Percentiles rank a stretch among this genome's conserved stretches.
These are phyloP conservation scores for Arabidopsis lyrata DNA, from an alignment of 441 rosid genomes.

Conservation along the genomic window DNA sequence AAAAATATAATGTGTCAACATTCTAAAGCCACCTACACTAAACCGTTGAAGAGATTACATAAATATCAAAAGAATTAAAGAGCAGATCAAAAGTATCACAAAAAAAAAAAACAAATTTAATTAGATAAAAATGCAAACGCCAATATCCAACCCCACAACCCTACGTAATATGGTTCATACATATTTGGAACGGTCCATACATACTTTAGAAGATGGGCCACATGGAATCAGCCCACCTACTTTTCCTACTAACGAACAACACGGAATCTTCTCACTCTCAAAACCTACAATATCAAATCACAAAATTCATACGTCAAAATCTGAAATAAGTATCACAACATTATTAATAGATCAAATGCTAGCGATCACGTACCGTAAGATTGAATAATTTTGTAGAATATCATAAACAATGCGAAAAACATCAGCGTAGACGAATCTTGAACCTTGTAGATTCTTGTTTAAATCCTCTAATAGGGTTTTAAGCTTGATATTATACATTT, in stretches of 20 bases:
- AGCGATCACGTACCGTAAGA: constrained; percentile 51
- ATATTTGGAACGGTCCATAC: constrained; percentile 65
- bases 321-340: neutral
- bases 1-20: too few relatives aligned
- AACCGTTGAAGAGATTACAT: too few relatives aligned
- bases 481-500: constrained; percentile 55
- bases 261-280: constrained; percentile 55
- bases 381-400: constrained; percentile 53
- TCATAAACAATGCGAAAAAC: constrained; percentile 58
- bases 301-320: neutral
- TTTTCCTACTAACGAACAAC: constrained; percentile 61
- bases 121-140: too few relatives aligned
- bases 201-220: constrained; percentile 59
- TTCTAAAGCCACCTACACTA: too few relatives aligned
- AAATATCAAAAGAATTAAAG: too few relatives aligned
- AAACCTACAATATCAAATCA: constrained; percentile 52
- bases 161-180: too few relatives aligned
- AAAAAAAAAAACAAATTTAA: too few relatives aligned
- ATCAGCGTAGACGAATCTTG: constrained; percentile 58
- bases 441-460: constrained; percentile 46
- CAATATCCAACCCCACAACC: too few relatives aligned
- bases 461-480: constrained; percentile 54
- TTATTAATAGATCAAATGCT: neutral
- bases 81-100: too few relatives aligned
- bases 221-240: constrained; percentile 78